A percentile compares a stretch with the other conserved stretches of the same genome.
Conservation (phyloP, 2,329 filamentous ascomycete genomes). For the Xylariaceae sp. region DNA sequence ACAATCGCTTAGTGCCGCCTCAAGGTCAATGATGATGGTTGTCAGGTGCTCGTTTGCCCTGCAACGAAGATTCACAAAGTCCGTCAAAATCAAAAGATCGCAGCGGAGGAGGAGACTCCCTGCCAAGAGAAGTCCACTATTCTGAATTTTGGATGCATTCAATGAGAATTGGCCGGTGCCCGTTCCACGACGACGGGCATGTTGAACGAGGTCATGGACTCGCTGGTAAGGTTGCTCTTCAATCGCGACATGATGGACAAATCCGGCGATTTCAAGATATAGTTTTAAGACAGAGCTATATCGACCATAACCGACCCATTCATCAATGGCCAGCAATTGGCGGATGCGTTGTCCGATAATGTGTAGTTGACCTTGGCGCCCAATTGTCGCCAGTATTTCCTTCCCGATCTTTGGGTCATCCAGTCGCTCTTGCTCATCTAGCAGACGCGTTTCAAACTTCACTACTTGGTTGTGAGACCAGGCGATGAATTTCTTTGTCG, state of each 20-base stretch:
- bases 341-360: background rate
- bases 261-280: slow-evolving; percentile 5
- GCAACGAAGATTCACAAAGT: slow-evolving; percentile 16
- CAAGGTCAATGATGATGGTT: slow-evolving; percentile 35
- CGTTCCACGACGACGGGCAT: background rate
- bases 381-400: background rate
- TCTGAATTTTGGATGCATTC: slow-evolving; percentile 14
- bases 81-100: slow-evolving; percentile 22
- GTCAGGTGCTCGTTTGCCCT: background rate
- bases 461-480: slow-evolving; percentile 54
- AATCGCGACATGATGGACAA: background rate
- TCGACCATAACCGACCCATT: slow-evolving; percentile 18
- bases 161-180: background rate
- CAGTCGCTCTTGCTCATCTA: slow-evolving; percentile 23
- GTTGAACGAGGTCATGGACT: slow-evolving; percentile 4
- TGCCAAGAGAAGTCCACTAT: slow-evolving; percentile 14
- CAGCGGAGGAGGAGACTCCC: slow-evolving; percentile 20
- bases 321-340: slow-evolving; percentile 14
- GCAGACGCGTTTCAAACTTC: slow-evolving; percentile 47
- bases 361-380: background rate
- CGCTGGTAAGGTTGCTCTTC: slow-evolving; percentile 20
- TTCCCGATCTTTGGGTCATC: background rate
- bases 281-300: slow-evolving; percentile 12
- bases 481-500: slow-evolving; percentile 36
- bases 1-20: background rate